Conservation (phyloP, 2,329 filamentous ascomycete species). For the Ophiocordyceps robertsii region DNA sequence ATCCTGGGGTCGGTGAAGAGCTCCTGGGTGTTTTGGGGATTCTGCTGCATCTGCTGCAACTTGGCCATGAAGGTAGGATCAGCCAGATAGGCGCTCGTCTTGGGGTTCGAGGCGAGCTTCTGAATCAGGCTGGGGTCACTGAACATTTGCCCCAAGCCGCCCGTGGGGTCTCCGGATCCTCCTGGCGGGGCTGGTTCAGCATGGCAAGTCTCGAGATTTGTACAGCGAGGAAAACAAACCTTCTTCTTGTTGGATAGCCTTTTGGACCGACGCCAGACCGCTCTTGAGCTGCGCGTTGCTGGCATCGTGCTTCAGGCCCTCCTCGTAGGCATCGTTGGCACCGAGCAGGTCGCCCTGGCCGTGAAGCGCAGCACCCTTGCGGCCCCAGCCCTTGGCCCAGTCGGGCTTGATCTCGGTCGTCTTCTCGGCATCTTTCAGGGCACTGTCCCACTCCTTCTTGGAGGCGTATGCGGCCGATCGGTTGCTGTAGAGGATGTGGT, state of each 20-base stretch:
- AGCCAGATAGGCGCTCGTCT: slow-evolving; percentile 69
- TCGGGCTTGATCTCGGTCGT: slow-evolving; percentile 91
- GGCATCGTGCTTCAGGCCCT: slow-evolving; percentile 87
- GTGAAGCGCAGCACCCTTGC: slow-evolving; percentile 84
- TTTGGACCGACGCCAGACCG: slow-evolving; percentile 71
- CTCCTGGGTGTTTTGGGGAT: slow-evolving; percentile 65
- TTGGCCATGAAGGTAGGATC: slow-evolving; percentile 86
- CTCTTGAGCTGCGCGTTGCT: slow-evolving; percentile 87
- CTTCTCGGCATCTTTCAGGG: slow-evolving; percentile 82
- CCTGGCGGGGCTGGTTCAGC: slow-evolving; percentile 7
- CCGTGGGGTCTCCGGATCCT: slow-evolving; percentile 45
- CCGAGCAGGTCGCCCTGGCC: slow-evolving; percentile 74
- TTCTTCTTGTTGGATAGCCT: slow-evolving; percentile 59
- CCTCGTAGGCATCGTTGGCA: slow-evolving; percentile 80
- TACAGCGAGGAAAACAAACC: slow-evolving; percentile 10
- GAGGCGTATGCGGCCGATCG: slow-evolving; percentile 81
- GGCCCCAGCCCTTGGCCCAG: slow-evolving; percentile 93
- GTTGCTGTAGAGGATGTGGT: slow-evolving; percentile 98
- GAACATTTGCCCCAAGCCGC: slow-evolving; percentile 83
- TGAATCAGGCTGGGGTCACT: slow-evolving; percentile 79
- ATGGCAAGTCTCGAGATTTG: background rate
- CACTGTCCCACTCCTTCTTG: slow-evolving; percentile 74
- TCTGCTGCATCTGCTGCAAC: slow-evolving; percentile 65
- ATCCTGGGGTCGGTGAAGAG: slow-evolving; percentile 84
- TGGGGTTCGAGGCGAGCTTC: slow-evolving; percentile 89